Base-by-base conservation (phyloP, 306 rosid genomes). In the Crotalaria pallida region DNA sequence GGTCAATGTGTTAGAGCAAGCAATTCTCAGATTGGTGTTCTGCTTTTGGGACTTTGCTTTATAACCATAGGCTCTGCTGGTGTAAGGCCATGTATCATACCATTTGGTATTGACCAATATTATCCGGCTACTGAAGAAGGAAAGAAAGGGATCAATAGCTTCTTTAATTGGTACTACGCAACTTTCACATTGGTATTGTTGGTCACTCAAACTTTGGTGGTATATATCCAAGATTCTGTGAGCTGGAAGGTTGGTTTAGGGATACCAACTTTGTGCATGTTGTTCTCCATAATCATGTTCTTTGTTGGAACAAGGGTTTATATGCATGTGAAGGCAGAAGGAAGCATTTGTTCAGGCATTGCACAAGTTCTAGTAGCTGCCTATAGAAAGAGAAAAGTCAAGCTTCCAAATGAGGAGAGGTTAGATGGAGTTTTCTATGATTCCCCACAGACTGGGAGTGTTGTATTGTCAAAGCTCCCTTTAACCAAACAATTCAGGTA, bases 191-290 rank as follows among this genome's bases (percentile, higher is more conserved):
- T 87, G 58, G 77, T 83, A 2, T 5, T 92, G 53, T 13, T 87
- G 17, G 0, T 92, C 22, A 58, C 85, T 60, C 81, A 64, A 40
- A 84, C 94, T 0, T 9, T 87, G 0, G 79, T 92, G 63, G 84
- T 92, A 2, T 92, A 89, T 69, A 33, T 92, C 7, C 98, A 92
- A 79, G 95, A 83, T 22, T 70, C 84, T 45, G 48, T 92, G 0
- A 92, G 92, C 60, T 92, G 98, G 98, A 81, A 55, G 13, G 1
- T 92, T 1, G 98, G 96, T 0, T 92, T 87, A 75, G 98, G 82
- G 3, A 71, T 89, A 8, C 98, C 92, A 0, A 83, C 92, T 0
- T 0, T 58, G 1, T 83, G 85, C 31, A 87, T 87, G 92, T 53
- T 71, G 7, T 77, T 60, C 33, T 79, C 95, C n/a, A 84, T 92